A percentile compares a stretch with the other conserved stretches of the same genome.
phyloP scores from a whole-genome alignment of 208 protist species.

The Leishmania amazonensis region DNA sequence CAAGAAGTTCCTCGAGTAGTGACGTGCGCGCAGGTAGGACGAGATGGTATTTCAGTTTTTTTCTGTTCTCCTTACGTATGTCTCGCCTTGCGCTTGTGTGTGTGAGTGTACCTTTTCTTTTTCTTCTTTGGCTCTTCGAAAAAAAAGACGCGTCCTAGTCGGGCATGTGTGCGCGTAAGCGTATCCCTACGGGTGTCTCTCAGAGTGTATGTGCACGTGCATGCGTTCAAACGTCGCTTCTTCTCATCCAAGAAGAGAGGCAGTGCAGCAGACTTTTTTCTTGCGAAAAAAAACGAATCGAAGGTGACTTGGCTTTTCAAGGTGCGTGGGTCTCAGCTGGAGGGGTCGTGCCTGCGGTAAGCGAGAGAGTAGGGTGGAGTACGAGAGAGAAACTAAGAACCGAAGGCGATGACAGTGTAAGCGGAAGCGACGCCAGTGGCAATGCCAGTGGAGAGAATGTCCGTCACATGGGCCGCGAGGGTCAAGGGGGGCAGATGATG shows the following conservation, averaged over 20 bases:
- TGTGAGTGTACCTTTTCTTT: background rate
- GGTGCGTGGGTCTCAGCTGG: background rate
- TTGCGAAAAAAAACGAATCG: background rate
- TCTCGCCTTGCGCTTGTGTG: background rate
- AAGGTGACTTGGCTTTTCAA: background rate
- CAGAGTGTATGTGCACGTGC: background rate
- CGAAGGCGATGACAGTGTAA: background rate
- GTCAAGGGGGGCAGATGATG: background rate
- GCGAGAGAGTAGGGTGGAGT: background rate
- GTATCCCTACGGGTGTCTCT: background rate
- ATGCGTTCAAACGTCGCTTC: background rate
- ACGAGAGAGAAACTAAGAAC: background rate
- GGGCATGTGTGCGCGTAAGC: background rate
- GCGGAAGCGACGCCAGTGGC: background rate
- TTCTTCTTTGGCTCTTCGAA: background rate
- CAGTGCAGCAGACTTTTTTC: background rate
- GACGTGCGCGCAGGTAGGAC: background rate
- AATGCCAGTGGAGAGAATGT: background rate
- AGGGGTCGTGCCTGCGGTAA: background rate
- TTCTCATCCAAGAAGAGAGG: background rate
- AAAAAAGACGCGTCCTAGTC: background rate
- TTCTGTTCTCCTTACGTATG: background rate
- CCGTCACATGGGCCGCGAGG: background rate
- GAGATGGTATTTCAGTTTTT: slow-evolving; percentile 10
- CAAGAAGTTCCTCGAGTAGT: slow-evolving; percentile 88